Base-by-base conservation (phyloP, 805 yeast species). In the Candida piceae region DNA sequence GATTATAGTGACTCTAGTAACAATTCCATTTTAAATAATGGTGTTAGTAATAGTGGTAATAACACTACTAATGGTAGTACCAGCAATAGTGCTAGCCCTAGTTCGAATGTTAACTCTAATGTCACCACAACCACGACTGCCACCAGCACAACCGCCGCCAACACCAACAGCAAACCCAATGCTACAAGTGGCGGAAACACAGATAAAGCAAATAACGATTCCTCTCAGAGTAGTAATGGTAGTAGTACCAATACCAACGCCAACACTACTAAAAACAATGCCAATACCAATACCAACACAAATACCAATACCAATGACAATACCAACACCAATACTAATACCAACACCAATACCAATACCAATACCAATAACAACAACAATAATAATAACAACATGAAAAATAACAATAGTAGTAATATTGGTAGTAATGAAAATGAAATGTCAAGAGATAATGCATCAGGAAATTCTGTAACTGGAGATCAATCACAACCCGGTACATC, bases 1-100 rank as follows among this genome's bases (percentile, higher is more conserved):
- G 58, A 54, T 10, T 50, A 52, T 31, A 36, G 32, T 22, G 44
- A 38, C 19, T 36, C 45, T n/a, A 33, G 30, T 18, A 34, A 28
- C 9, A 28, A 12, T 20, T 13, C 23, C 11, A 34, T 17, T 13
- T 16, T 34, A 16, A 29, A 15, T 15, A 31, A 34, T 19, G 33
- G 34, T 13, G n/a, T n/a, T 16, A 17, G 16, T n/a, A 33, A 16
- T 24, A 19, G 16, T 28, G 21, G 16, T 16, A 21, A 15, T 21
- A 1, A 18, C 18, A 19, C 21, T 11, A 16, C 15, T 19, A 26
- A 26, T 16, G 17, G 10, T 18, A 18, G 6, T 20, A 20, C 9
- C 34, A 31, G 16, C 28, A 24, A 9, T 26, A 40, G 17, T 39
- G 29, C 22, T 32, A 32, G n/a, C n/a, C n/a, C n/a, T n/a, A n/a